Base-by-base conservation (phyloP, 1,284 basidiomycete species). In the Leccinum subatratum region DNA sequence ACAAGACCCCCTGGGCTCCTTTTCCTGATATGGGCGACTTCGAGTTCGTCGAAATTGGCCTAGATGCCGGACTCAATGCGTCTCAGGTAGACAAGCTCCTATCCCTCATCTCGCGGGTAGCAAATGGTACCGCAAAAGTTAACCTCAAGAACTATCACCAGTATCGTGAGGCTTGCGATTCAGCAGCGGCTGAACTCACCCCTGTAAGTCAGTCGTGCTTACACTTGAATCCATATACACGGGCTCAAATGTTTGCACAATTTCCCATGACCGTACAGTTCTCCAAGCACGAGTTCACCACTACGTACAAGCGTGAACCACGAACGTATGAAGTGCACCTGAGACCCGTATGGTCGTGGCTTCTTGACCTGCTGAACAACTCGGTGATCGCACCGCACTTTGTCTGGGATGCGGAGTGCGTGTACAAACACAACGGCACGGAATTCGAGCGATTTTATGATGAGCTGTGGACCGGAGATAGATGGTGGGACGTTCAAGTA, bases 381-480 rank as follows among this genome's bases (percentile, higher is more conserved):
- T 70, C 73, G 0, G 7, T 57, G 3, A 60, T 72, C 14, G 66
- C 70, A 0, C 73, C 70, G 0, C 67, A 75, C 25, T 67, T 71
- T 20, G 22, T 66, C 59, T 71, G 67, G 63, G 62, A 71, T 63
- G 67, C 48, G 0, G 30, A 69, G 48, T 42, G 1, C 18, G n/a
- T 71, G 0, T 71, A 63, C 54, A 75, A 73, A 48, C 71, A 61
- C 18, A 68, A 76, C 59, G 69, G 72, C 1, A 5, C 3, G 1
- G 4, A 42, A n/a, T 79, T 71, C 64, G 66, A 72, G 20, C 45
- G 68, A 0, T 74, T 76, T 34, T 61, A 72, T 25, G 64, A 77
- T 62, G 74, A 79, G 42, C 78, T 74, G 2, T 76, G 76, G 70
- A 78, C 73, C 2, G 77, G 67, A 1, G 66, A 74, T 25, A 3